Evolutionary conservation across 2,329 filamentous ascomycete species (phyloP).

Genomic region (Beauveria sp.): DNA sequence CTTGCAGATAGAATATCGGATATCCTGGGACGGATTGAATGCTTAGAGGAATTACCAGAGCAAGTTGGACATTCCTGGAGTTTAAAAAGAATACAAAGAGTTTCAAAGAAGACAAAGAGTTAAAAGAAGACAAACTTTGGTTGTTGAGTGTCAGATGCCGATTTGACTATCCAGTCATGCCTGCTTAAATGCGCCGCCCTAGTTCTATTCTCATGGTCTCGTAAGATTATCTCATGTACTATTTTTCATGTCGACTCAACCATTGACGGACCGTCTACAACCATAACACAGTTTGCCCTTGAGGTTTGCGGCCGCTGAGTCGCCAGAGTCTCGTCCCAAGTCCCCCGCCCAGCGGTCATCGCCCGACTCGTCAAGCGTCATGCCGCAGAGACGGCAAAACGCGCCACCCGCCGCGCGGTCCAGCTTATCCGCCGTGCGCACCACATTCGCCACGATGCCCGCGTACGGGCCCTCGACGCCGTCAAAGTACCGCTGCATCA

Average conservation of each 20-base stretch:
- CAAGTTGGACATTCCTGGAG: constrained; percentile 1
- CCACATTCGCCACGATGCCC: constrained; percentile 90
- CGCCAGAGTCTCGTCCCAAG: constrained; percentile 39
- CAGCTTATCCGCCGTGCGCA: constrained; percentile 82
- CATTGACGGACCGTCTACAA: constrained; percentile 57
- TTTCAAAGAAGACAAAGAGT: constrained; percentile 5
- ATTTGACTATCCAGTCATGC: neutral
- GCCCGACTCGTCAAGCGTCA: constrained; percentile 55
- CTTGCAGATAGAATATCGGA: constrained; percentile 7
- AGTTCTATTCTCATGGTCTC: neutral
- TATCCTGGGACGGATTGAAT: neutral
- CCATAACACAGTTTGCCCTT: constrained; percentile 58
- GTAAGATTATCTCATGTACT: neutral
- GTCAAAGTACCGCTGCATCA: constrained; percentile 84
- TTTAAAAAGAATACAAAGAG: neutral
- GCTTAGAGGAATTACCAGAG: neutral
- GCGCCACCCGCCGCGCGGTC: constrained; percentile 34
- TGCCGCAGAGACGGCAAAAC: constrained; percentile 60
- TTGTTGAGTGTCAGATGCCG: neutral
- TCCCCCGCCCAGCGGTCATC: constrained; percentile 57
- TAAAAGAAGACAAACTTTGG: neutral
- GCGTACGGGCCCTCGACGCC: constrained; percentile 76
- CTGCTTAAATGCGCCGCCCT: neutral
- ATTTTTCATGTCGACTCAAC: constrained; percentile 25
- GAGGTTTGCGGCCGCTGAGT: constrained; percentile 19